Evolutionary conservation across 2,329 filamentous ascomycete genomes (phyloP), one percentile per base, ranked within the genome.

Genomic region (Botryotinia convoluta): DNA sequence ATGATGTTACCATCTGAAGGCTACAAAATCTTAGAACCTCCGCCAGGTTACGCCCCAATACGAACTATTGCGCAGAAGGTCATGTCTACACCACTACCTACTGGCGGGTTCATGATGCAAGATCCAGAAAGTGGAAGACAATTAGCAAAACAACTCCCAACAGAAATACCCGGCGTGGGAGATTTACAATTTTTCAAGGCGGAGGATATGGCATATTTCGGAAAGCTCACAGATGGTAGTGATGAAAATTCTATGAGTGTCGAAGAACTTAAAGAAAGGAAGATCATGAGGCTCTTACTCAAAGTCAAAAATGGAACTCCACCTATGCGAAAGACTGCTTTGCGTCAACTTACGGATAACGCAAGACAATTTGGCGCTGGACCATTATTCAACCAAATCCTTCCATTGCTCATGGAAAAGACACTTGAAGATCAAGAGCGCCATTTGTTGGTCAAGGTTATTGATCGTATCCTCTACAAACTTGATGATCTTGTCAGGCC

Each of bases 231-330:
- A 35, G 96, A 99, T 81, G 94, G 93, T 54, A 92, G 92, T 39
- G 94, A 98, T 78, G 96, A 99, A 84, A 97, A 95, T 78, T 88
- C 90, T 35, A 89, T 99, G 84, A 95, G 91, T 32, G 94, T 99
- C 16, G 96, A 99, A 67, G 95, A 99, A 80, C 85, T 99, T 70
- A 98, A 99, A 83, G 95, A 99, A 84, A 89, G 96, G 75, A 99
- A 99, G 84, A 99, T 99, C 81, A 98, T 99, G 96, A 89, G 96
- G 77, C 85, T 99, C 72, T 86, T 99, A 63, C 87, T 99, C 73
- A 99, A 99, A 84, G 95, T 99, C 86, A 99, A 99, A 88, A 99
- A 99, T 82, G 96, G 96, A 80, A 98, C 96, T 59, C 96, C 96
- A 39, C 95, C 96, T 0, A 98, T 98, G 96, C 89, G 96, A 84